phyloP scores from a whole-genome alignment of 2,329 filamentous ascomycete genomes.

The Madurella mycetomatis region DNA sequence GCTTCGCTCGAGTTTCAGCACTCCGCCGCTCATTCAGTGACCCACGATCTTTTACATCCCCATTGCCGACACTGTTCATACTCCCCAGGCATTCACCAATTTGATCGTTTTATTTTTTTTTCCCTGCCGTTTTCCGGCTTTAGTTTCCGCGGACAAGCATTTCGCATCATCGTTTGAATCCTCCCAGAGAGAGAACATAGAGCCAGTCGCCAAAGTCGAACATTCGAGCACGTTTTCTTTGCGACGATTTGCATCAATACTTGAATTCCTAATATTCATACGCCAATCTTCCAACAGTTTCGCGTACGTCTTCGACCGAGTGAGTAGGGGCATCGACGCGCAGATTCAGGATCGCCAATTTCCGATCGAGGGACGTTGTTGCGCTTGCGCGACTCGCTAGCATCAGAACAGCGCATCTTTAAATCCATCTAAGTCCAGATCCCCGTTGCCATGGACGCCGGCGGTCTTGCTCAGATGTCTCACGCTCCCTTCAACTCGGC shows the following conservation, averaged over 20 bases:
- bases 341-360: background rate
- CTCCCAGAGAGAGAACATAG: conserved; percentile 25
- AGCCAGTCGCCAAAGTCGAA: conserved; percentile 20
- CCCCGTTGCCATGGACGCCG: conserved; percentile 73
- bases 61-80: conserved; percentile 22
- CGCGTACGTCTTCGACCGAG: background rate
- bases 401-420: background rate
- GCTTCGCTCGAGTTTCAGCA: conserved; percentile 10
- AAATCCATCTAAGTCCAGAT: conserved; percentile 11
- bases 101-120: conserved; percentile 7
- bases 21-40: conserved; percentile 25
- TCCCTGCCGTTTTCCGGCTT: conserved; percentile 7
- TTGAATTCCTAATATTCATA: conserved; percentile 16
- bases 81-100: conserved; percentile 1
- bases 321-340: background rate
- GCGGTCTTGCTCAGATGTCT: conserved; percentile 99
- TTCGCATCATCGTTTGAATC: conserved; percentile 20
- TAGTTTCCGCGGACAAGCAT: conserved; percentile 15
- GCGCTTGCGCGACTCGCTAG: too few relatives aligned
- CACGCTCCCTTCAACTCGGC: conserved; percentile 73
- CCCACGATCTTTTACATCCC: conserved; percentile 19
- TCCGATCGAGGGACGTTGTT: too few relatives aligned
- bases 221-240: conserved; percentile 27
- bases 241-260: conserved; percentile 18
- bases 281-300: background rate